A percentile compares a stretch with the other conserved stretches of the same genome.
phyloP scores from a whole-genome alignment of 2,329 filamentous ascomycete genomes.

The Venturia effusa region DNA sequence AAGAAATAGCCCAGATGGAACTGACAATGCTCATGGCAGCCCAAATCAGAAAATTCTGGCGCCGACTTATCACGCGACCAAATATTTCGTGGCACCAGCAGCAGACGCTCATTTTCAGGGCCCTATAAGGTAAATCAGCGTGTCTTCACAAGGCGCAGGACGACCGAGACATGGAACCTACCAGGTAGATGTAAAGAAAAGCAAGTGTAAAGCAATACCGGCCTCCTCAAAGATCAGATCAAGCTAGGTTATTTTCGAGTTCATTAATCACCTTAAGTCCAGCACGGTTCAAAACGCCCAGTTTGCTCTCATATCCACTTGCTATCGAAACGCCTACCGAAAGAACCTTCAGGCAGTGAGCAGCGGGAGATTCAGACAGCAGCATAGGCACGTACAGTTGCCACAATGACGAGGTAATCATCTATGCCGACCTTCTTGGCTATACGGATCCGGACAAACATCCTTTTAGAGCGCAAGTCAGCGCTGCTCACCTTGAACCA shows the following conservation, averaged over 20 bases:
- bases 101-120: neutral
- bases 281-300: neutral
- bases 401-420: neutral
- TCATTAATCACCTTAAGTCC: neutral
- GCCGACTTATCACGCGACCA: neutral
- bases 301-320: neutral
- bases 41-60: neutral
- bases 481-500: neutral
- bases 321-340: neutral
- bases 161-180: neutral
- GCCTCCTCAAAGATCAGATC: neutral
- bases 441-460: neutral
- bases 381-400: neutral
- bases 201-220: neutral
- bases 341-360: neutral
- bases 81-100: constrained; percentile 3
- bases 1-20: neutral
- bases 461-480: neutral
- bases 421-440: neutral
- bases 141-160: neutral
- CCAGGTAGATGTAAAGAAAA: neutral
- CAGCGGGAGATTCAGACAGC: neutral
- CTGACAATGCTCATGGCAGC: neutral
- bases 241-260: neutral
- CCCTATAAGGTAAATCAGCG: neutral